These are phyloP conservation scores for Leccinum subtestaceum DNA, from an alignment of 768 basidiomycete species.

Conservation along the genomic window DNA sequence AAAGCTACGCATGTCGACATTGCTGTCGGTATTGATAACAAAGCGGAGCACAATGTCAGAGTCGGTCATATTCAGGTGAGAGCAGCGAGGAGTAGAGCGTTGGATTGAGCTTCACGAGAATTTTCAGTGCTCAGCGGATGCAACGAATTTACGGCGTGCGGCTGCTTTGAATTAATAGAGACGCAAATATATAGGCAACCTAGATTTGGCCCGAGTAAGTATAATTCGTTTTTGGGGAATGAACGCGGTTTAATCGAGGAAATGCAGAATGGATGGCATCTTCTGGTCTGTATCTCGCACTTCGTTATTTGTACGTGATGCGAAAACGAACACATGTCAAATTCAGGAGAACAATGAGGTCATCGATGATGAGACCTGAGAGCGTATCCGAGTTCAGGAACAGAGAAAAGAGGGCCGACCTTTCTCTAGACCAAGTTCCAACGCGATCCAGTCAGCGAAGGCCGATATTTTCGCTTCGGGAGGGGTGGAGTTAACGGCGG, in stretches of 20 bases:
- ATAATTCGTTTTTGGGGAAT: slow-evolving; percentile 18
- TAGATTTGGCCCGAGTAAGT: slow-evolving; percentile 23
- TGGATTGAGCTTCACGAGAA: background rate
- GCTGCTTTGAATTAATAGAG: slow-evolving; percentile 1
- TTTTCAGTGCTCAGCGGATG: background rate
- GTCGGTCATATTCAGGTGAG: slow-evolving; percentile 26
- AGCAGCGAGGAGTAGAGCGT: background rate
- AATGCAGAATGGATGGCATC: slow-evolving; percentile 13
- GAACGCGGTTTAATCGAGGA: slow-evolving; percentile 15
- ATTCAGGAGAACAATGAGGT: slow-evolving; percentile 28
- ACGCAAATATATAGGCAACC: slow-evolving; percentile 16
- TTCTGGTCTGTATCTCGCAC: background rate
- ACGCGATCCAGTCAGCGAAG: background rate
- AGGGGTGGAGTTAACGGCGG: background rate
- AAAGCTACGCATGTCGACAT: slow-evolving; percentile 44
- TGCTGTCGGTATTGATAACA: slow-evolving; percentile 28
- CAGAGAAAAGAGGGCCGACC: background rate
- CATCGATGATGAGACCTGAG: slow-evolving; percentile 8
- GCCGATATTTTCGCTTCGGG: background rate
- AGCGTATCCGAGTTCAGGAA: slow-evolving; percentile 4
- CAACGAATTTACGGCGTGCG: slow-evolving; percentile 8
- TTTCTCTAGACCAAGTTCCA: background rate
- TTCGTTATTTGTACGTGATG: slow-evolving; percentile 30
- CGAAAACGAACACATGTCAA: slow-evolving; percentile 13
- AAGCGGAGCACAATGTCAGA: slow-evolving; percentile 41